A percentile compares a stretch with the other conserved stretches of the same genome.
Conservation (phyloP, 768 basidiomycete species). For the Epithele typhae region DNA sequence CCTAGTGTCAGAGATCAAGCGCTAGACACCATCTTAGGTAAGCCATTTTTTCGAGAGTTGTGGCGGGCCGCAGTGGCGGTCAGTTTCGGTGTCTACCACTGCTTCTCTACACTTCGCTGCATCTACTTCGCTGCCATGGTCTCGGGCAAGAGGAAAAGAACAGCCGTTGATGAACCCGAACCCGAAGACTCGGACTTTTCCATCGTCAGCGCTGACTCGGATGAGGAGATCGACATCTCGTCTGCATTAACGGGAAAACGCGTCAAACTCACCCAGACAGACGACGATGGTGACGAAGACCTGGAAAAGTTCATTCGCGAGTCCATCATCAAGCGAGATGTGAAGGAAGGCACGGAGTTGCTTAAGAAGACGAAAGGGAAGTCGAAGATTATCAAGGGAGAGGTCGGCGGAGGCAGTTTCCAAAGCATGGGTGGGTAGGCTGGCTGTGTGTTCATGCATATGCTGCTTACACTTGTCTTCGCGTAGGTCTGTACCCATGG, state of each 20-base stretch:
- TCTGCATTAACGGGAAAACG: conserved; percentile 44
- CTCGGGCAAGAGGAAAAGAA: conserved; percentile 7
- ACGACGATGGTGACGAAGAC: conserved; percentile 42
- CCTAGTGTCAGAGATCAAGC: too few species aligned
- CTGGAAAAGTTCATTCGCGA: conserved; percentile 62
- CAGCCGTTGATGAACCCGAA: conserved; percentile 2
- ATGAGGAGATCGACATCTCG: conserved; percentile 59
- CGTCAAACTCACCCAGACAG: conserved; percentile 1
- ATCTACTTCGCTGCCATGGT: conserved; percentile 6
- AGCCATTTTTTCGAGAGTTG: too few species aligned
- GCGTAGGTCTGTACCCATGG: conserved; percentile 73
- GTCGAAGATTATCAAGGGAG: conserved; percentile 63
- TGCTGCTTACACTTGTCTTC: conserved; percentile 1
- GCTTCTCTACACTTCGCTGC: too few species aligned
- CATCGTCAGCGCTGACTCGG: conserved; percentile 8
- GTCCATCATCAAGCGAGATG: conserved; percentile 67
- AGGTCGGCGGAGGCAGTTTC: conserved; percentile 91
- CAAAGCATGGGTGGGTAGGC: conserved; percentile 93
- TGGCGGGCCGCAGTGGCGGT: too few species aligned
- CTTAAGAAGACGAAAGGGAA: conserved; percentile 78
- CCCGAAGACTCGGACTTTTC: conserved; percentile 9
- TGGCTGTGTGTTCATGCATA: too few species aligned
- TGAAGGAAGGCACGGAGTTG: conserved; percentile 70
- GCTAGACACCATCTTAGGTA: too few species aligned
- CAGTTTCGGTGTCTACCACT: too few species aligned